These are phyloP conservation scores for Globisporangium barbulae DNA, from an alignment of 352 stramenopile species.

Conservation along the genomic window DNA sequence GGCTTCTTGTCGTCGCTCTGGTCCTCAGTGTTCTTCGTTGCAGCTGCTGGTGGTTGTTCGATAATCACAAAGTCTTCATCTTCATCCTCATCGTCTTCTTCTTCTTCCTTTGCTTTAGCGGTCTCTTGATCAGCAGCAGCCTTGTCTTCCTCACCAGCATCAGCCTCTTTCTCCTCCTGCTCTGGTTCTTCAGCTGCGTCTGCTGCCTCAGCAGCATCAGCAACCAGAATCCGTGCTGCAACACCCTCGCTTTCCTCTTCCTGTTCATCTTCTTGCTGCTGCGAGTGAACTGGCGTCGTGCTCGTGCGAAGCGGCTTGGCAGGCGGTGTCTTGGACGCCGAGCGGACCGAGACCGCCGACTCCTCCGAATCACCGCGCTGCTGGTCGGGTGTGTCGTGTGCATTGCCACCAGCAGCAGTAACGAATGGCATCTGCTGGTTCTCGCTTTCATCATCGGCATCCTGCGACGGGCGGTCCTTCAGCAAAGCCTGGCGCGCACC, in stretches of 20 bases:
- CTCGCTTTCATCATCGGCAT: conserved; percentile 2
- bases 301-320: conserved; percentile 8
- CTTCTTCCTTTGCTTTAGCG: neutral
- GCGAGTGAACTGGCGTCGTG: neutral
- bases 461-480: neutral
- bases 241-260: neutral
- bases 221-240: neutral
- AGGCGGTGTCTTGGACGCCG: conserved; percentile 25
- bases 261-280: neutral
- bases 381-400: conserved; percentile 15
- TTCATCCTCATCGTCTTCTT: conserved; percentile 11
- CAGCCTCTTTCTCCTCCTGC: neutral
- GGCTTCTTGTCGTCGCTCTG: neutral
- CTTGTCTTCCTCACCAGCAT: neutral
- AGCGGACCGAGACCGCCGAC: conserved; percentile 19
- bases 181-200: neutral
- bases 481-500: neutral
- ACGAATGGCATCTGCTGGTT: neutral
- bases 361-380: conserved; percentile 21
- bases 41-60: neutral
- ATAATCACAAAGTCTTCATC: conserved; percentile 4
- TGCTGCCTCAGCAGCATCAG: neutral
- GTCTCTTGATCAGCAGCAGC: neutral
- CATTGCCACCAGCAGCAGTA: neutral
- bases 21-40: neutral